Conservation (phyloP, 225 moss, liverwort and hornwort genomes). For the Climacium dendroides region DNA sequence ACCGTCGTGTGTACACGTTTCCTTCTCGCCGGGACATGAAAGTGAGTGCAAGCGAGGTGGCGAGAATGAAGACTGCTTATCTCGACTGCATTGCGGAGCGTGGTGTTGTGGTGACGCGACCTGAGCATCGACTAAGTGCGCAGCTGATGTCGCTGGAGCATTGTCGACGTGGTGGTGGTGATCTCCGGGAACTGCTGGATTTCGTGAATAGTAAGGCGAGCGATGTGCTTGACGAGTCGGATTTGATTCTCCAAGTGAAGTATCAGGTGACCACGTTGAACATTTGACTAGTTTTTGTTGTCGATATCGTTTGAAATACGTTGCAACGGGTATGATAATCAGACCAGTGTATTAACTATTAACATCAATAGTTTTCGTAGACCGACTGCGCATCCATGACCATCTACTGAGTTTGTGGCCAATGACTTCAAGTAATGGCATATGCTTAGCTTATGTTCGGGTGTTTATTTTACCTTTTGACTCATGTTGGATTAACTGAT, state of each 20-base stretch:
- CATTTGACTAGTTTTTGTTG: not conserved
- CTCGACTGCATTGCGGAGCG: not conserved
- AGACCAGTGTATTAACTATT: not conserved
- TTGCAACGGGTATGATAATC: too few species aligned
- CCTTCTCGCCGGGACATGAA: constrained; percentile 4
- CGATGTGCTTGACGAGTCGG: constrained; percentile 31
- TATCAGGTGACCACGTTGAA: not conserved
- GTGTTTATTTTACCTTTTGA: not conserved
- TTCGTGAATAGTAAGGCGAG: not conserved
- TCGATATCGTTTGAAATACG: not conserved
- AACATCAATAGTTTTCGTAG: not conserved
- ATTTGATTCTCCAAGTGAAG: constrained; percentile 24
- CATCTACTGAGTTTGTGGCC: not conserved
- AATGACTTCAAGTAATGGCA: fast-evolving
- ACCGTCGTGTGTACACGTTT: constrained; percentile 17
- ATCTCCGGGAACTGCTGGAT: not conserved
- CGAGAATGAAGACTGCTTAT: not conserved
- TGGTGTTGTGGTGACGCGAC: constrained; percentile 21
- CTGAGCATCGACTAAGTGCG: constrained; percentile 14
- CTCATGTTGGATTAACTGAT: not conserved
- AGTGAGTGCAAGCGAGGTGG: not conserved
- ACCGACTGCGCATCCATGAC: not conserved
- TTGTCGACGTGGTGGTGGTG: not conserved
- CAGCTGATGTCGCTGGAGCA: constrained; percentile 6
- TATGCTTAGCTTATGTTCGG: not conserved